Conservation (phyloP, 306 rosid genomes). For the Astragalus membranaceus region DNA sequence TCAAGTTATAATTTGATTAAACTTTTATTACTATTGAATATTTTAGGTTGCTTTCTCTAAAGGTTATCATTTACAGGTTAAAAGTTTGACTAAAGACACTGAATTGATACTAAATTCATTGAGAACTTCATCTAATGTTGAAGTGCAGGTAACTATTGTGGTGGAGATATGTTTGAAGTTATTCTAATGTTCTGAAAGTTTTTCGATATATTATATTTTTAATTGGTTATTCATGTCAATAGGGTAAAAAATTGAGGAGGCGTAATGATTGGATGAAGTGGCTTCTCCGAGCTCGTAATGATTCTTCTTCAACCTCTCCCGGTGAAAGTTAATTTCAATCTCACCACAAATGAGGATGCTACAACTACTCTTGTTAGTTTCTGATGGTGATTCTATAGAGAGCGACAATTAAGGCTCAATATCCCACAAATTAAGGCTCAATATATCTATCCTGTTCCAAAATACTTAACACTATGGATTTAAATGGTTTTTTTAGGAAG, state of each 20-base stretch:
- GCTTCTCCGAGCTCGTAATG: slow-evolving; percentile 27
- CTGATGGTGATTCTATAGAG: no score
- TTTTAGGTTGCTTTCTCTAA: slow-evolving; percentile 5
- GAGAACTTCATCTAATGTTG: slow-evolving; percentile 48
- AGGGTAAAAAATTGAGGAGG: slow-evolving; percentile 73
- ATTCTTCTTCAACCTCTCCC: slow-evolving; percentile 30
- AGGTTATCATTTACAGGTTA: slow-evolving; percentile 41
- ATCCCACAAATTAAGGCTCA: no score
- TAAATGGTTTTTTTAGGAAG: no score
- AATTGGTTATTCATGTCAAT: neutral
- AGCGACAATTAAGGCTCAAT: no score
- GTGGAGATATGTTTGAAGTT: neutral
- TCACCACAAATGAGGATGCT: no score
- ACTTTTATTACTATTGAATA: neutral
- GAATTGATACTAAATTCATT: slow-evolving; percentile 49
- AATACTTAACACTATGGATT: no score
- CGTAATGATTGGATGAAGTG: slow-evolving; percentile 58
- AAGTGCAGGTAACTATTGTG: slow-evolving; percentile 47
- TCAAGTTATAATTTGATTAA: neutral
- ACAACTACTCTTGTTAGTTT: no score
- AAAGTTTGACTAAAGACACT: slow-evolving; percentile 35
- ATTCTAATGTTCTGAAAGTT: neutral
- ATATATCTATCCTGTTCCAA: no score
- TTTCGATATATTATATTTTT: neutral
- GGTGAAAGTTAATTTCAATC: slow-evolving; percentile 2